Base-by-base conservation (phyloP, 2,329 filamentous ascomycete genomes). In the Keithomyces neogunnii region DNA sequence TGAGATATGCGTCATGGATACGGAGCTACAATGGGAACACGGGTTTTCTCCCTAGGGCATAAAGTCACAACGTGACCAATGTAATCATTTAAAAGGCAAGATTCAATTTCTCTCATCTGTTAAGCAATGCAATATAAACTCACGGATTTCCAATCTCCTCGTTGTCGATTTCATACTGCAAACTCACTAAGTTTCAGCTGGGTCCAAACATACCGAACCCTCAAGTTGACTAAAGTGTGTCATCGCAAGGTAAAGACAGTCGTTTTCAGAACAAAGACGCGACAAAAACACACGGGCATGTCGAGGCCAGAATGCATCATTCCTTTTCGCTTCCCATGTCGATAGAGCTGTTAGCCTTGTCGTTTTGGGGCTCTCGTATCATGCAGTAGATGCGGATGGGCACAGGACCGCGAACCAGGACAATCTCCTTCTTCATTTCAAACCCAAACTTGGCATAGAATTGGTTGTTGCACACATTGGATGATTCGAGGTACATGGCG, bases 381-480 rank as follows among this genome's bases (percentile, higher is more conserved):
- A 95, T 95, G 69, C 90, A 86, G 63, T 87, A 85, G 66, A 92
- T 71, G 52, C 74, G 74, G 47, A 91, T 77, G 31, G 84, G 79
- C 53, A 76, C 72, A 31, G 68, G 65, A 8, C 74, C 80, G 47
- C 83, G 72, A 61, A 76, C 71, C 60, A 91, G 71, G 62, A 77
- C 74, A 57, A 92, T 78, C 59, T 82, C 77, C 60, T 77, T 77
- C 62, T 75, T 76, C 58, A 78, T 66, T 63, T 82, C 77, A 66
- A 92, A 95, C 32, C 87, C 88, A 66, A 88, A 84, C 66, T 84
- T 86, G 57, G 77, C 71, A 66, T 93, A 95, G 66, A 90, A 89
- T 35, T 69, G 66, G 56, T 82, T 79, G 65, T 92, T 93, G 55
- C 71, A 70, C 52, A 69, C 70, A 53, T 86, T 82, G 64, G 84